Percentiles rank a stretch among this genome's conserved stretches.
Conservation (phyloP, 108 stramenopile genomes). For the Seminavis robusta region DNA sequence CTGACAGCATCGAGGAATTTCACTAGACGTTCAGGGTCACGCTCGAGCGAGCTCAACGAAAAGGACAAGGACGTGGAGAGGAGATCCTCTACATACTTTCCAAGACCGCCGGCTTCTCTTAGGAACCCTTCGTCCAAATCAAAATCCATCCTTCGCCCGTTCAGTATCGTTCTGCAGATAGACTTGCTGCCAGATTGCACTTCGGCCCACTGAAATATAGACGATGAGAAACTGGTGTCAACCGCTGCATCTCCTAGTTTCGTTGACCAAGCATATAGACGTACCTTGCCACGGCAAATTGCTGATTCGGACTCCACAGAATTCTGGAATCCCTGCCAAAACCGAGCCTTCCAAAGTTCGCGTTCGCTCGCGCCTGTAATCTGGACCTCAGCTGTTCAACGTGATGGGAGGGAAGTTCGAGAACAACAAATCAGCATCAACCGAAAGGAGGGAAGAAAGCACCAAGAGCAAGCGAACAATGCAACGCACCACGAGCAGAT, state of each 20-base stretch:
- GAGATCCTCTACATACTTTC: slow-evolving; percentile 50
- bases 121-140: slow-evolving; percentile 39
- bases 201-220: slow-evolving; percentile 80
- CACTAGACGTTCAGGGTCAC: slow-evolving; percentile 65
- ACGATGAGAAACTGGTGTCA: no score
- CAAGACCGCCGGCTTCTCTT: slow-evolving; percentile 14
- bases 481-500: no score
- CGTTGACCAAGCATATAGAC: slow-evolving; percentile 45
- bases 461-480: no score
- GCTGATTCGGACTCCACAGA: no score
- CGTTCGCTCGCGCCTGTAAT: slow-evolving; percentile 11
- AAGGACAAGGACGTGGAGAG: slow-evolving; percentile 64
- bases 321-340: slow-evolving; percentile 73
- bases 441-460: no score
- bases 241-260: no score
- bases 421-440: slow-evolving; percentile 9
- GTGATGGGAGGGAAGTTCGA: not conserved
- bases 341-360: slow-evolving; percentile 45
- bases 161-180: slow-evolving; percentile 61
- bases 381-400: not conserved
- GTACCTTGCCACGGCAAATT: no score
- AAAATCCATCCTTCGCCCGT: slow-evolving; percentile 71
- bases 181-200: slow-evolving; percentile 44
- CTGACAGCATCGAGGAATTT: slow-evolving; percentile 85
- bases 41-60: slow-evolving; percentile 52